These are phyloP conservation scores for Mycosphaerella sp. DNA, from an alignment of 2,329 filamentous ascomycete species.

Conservation along the genomic window DNA sequence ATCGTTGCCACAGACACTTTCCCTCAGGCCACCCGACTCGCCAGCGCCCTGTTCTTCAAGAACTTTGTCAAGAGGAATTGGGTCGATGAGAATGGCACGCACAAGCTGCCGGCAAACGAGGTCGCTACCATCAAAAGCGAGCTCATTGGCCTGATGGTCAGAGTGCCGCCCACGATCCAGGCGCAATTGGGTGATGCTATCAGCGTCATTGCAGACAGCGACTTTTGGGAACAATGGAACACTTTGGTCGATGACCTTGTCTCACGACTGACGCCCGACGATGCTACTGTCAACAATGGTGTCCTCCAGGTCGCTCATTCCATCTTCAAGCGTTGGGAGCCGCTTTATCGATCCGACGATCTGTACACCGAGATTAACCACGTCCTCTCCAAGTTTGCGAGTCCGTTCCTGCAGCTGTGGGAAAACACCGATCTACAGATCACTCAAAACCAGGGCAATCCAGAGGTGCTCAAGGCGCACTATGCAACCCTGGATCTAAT, in stretches of 20 bases:
- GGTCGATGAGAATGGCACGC: constrained; percentile 89
- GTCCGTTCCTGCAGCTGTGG: constrained; percentile 75
- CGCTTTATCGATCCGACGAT: constrained; percentile 85
- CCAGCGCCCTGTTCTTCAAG: constrained; percentile 92
- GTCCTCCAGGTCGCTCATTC: constrained; percentile 97
- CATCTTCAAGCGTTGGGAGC: constrained; percentile 94
- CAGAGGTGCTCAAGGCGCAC: constrained; percentile 65
- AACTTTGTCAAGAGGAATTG: constrained; percentile 96
- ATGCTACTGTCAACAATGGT: constrained; percentile 82
- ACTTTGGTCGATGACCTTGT: constrained; percentile 93
- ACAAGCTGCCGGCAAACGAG: constrained; percentile 78
- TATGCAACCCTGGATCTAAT: constrained; percentile 83
- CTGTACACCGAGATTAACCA: constrained; percentile 96
- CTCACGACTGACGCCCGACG: constrained; percentile 72
- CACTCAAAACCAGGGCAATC: constrained; percentile 68
- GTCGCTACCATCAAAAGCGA: constrained; percentile 88
- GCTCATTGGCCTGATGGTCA: constrained; percentile 94
- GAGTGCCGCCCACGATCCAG: constrained; percentile 79
- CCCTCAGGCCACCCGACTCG: constrained; percentile 72
- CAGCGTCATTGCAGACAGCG: constrained; percentile 94
- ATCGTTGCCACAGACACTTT: constrained; percentile 74
- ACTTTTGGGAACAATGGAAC: constrained; percentile 95
- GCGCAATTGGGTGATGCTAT: constrained; percentile 93
- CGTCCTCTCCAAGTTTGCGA: constrained; percentile 77
- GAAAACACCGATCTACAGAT: constrained; percentile 66